phyloP scores from a whole-genome alignment of 306 rosid genomes.

The Glycine soja region DNA sequence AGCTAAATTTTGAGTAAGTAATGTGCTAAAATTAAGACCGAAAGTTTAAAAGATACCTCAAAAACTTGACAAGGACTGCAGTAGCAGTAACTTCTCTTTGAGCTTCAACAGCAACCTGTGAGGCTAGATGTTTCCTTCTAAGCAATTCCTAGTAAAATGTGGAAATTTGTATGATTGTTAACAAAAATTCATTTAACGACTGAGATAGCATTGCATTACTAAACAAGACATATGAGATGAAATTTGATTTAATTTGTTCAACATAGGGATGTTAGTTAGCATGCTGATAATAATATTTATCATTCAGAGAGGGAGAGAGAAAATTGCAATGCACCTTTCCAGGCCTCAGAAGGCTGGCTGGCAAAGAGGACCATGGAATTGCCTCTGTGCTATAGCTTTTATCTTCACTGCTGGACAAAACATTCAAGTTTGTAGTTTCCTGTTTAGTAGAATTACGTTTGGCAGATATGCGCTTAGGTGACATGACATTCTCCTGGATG shows the following conservation, averaged over 20 bases:
- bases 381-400: conserved; percentile 13
- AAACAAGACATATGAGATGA: not conserved
- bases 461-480: conserved; percentile 13
- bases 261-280: not conserved
- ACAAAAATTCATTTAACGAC: not conserved
- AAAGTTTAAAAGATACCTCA: not conserved
- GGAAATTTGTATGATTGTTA: conserved; percentile 3
- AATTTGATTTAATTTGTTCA: not conserved
- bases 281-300: not conserved
- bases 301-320: no score
- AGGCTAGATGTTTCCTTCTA: conserved; percentile 18
- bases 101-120: conserved; percentile 15
- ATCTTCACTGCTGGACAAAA: conserved; percentile 9
- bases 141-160: conserved; percentile 17
- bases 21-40: not conserved
- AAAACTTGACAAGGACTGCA: conserved; percentile 13
- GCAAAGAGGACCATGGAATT: conserved; percentile 42
- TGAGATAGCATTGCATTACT: not conserved
- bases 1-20: not conserved
- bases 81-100: conserved; percentile 6
- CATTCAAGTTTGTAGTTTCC: conserved; percentile 13
- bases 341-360: conserved; percentile 63
- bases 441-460: not conserved
- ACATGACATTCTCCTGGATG: conserved; percentile 10
- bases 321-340: conserved; percentile 60